These are phyloP conservation scores for Sanguinoderma infundibulare DNA, from an alignment of 1,284 basidiomycete genomes.

Conservation along the genomic window DNA sequence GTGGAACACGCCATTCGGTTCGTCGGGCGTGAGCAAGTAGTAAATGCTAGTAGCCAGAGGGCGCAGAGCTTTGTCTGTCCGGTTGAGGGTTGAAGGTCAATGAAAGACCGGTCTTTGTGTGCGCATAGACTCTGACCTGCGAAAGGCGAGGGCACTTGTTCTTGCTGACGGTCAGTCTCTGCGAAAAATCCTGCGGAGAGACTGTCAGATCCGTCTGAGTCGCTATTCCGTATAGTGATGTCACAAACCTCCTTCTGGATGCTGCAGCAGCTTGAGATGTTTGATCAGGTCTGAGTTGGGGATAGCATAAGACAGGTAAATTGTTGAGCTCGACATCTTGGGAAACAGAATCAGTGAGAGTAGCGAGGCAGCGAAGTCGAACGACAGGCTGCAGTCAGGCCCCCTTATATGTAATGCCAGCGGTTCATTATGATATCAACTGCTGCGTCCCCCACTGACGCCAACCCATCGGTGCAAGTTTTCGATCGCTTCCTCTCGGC, in stretches of 20 bases:
- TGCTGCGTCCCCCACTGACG: neutral
- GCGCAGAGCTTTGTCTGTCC: slow-evolving; percentile 35
- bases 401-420: neutral
- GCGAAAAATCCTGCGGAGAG: slow-evolving; percentile 41
- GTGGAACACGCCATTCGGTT: slow-evolving; percentile 46
- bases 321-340: neutral
- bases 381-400: neutral
- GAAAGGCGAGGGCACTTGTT: slow-evolving; percentile 43
- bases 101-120: neutral
- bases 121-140: slow-evolving; percentile 33
- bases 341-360: neutral
- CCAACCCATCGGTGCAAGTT: no score
- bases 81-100: neutral
- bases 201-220: neutral
- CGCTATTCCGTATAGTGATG: neutral
- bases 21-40: slow-evolving; percentile 48
- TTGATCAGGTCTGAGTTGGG: slow-evolving; percentile 38
- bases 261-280: slow-evolving; percentile 35
- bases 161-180: slow-evolving; percentile 42
- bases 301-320: slow-evolving; percentile 25
- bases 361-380: neutral
- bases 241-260: slow-evolving; percentile 42
- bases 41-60: slow-evolving; percentile 48
- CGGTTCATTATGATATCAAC: neutral
- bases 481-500: no score